A percentile compares a stretch with the other conserved stretches of the same genome.
These are phyloP conservation scores for Alternaria arbusti DNA, from an alignment of 2,329 filamentous ascomycete species.

Conservation along the genomic window DNA sequence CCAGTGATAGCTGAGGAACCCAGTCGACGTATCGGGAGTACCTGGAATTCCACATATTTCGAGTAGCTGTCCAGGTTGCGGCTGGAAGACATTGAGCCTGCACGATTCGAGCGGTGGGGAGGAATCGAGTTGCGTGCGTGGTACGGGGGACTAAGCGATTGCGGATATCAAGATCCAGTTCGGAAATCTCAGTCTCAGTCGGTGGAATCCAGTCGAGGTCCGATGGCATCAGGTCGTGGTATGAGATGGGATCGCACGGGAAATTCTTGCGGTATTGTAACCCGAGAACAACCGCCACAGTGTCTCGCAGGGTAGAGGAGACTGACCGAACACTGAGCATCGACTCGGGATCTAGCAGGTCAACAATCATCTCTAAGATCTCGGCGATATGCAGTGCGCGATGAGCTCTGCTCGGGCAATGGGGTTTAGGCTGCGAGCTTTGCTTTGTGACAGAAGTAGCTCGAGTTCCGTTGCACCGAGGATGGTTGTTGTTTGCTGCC, in stretches of 20 bases:
- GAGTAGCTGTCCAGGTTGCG: too few relatives aligned
- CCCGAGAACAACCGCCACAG: not conserved
- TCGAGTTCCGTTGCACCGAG: not conserved
- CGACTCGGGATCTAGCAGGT: not conserved
- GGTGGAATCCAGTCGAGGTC: not conserved
- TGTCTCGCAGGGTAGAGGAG: not conserved
- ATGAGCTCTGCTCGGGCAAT: not conserved
- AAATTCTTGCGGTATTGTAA: not conserved
- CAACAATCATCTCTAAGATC: not conserved
- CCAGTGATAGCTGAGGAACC: not conserved
- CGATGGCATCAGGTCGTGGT: not conserved
- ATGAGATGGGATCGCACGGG: not conserved
- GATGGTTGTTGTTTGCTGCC: not conserved
- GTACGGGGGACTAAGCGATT: too few relatives aligned
- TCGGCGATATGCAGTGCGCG: not conserved
- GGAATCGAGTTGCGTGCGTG: too few relatives aligned
- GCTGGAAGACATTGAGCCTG: not conserved
- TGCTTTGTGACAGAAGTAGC: not conserved
- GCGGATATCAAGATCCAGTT: too few relatives aligned
- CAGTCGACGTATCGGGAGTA: too few relatives aligned
- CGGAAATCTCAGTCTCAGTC: not conserved
- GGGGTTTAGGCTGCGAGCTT: too few relatives aligned
- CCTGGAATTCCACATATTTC: too few relatives aligned
- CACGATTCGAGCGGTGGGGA: not conserved
- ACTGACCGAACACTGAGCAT: not conserved